These are phyloP conservation scores for Talaromyces sp. DNA, from an alignment of 2,329 filamentous ascomycete genomes.

Conservation along the genomic window DNA sequence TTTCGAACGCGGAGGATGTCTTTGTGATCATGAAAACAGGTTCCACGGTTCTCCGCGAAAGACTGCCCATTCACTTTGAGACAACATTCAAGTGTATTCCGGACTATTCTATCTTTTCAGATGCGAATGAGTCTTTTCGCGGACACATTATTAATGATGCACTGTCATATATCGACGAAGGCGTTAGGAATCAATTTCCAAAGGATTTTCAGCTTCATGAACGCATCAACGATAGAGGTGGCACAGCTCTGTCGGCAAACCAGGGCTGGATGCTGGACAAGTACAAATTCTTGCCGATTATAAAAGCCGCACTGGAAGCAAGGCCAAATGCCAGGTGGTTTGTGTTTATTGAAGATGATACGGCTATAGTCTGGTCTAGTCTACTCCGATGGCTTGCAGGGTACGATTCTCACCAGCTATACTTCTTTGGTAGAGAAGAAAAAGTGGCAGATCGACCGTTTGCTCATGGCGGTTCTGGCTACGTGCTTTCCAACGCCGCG, in stretches of 20 bases:
- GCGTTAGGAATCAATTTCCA: conserved; percentile 29
- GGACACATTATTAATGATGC: conserved; percentile 47
- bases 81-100: conserved; percentile 51
- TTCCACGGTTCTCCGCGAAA: conserved; percentile 49
- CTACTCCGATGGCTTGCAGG: conserved; percentile 48
- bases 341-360: conserved; percentile 55
- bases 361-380: conserved; percentile 50
- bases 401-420: conserved; percentile 42
- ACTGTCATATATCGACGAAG: conserved; percentile 38
- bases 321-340: conserved; percentile 50
- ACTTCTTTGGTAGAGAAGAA: conserved; percentile 50
- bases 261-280: conserved; percentile 50
- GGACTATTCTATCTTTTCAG: conserved; percentile 53
- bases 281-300: conserved; percentile 53
- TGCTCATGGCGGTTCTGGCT: conserved; percentile 49
- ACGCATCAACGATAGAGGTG: conserved; percentile 37
- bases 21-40: conserved; percentile 56
- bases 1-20: conserved; percentile 44
- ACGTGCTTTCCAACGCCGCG: conserved; percentile 46
- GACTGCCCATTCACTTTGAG: conserved; percentile 49
- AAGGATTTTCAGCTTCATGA: conserved; percentile 49
- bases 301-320: conserved; percentile 42
- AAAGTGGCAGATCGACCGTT: conserved; percentile 46
- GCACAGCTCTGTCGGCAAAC: conserved; percentile 41
- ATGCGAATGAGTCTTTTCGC: conserved; percentile 48